Conservation (phyloP, 164 flowering plant species). For the Vitis riparia region DNA sequence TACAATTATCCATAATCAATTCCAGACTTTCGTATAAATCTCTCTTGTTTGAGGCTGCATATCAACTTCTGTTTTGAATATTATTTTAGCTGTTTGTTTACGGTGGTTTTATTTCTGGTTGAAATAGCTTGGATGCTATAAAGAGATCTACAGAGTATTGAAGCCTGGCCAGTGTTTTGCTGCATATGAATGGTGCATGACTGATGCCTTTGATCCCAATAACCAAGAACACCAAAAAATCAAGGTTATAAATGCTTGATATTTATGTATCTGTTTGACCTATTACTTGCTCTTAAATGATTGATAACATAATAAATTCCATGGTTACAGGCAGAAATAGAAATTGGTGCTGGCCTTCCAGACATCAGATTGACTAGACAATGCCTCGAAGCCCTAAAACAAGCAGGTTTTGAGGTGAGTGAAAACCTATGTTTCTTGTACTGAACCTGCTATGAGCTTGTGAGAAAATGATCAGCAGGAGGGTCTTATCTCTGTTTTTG, state of each 20-base stretch:
- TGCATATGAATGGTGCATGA: slow-evolving; percentile 99
- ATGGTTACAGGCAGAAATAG: slow-evolving; percentile 72
- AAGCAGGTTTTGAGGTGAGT: slow-evolving; percentile 90
- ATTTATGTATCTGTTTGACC: neutral
- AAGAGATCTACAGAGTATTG: slow-evolving; percentile 82
- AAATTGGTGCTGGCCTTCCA: slow-evolving; percentile 94
- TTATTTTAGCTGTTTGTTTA: neutral
- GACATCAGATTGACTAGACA: slow-evolving; percentile 70
- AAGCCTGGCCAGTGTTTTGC: slow-evolving; percentile 99
- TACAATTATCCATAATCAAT: slow-evolving; percentile 1
- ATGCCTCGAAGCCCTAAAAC: slow-evolving; percentile 81
- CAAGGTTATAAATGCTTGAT: slow-evolving; percentile 53
- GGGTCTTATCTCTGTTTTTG: neutral
- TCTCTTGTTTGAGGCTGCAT: too few relatives aligned
- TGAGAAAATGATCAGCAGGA: neutral
- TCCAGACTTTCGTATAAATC: neutral
- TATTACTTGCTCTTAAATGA: neutral
- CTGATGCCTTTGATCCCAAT: slow-evolving; percentile 77
- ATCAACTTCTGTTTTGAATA: neutral
- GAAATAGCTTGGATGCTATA: slow-evolving; percentile 85
- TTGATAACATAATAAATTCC: neutral
- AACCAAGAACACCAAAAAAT: slow-evolving; percentile 80
- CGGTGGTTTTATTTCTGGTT: neutral
- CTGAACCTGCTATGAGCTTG: neutral
- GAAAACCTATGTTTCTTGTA: neutral